Evolutionary conservation across 106 monocot species (phyloP).

Genomic region (Dactylorhiza incarnata): DNA sequence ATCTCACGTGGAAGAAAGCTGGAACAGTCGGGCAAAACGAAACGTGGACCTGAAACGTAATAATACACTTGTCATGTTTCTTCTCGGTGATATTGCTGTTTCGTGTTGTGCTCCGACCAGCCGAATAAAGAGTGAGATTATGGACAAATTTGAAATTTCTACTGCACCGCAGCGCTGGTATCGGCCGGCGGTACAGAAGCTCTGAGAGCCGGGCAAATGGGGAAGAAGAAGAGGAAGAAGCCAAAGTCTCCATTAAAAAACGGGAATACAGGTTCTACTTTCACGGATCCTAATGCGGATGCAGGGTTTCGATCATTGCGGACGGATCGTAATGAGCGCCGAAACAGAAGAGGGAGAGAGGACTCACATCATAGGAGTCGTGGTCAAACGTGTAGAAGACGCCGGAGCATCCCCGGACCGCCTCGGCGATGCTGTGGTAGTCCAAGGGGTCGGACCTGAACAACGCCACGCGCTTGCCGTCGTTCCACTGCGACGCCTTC

Average conservation of each 20-base stretch:
- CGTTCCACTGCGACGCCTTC: constrained; percentile 16
- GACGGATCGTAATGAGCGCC: neutral
- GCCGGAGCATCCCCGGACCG: constrained; percentile 76
- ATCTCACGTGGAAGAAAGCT: neutral
- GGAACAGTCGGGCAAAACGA: neutral
- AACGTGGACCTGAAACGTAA: neutral
- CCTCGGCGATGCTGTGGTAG: constrained; percentile 78
- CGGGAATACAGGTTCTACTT: too few relatives aligned
- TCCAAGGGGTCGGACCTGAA: constrained; percentile 75
- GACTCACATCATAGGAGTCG: constrained; percentile 67
- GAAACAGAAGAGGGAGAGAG: neutral
- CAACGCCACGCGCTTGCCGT: constrained; percentile 33
- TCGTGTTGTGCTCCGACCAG: neutral
- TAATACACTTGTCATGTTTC: neutral
- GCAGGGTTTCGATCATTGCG: neutral
- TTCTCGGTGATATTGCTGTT: neutral
- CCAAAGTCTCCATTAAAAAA: too few relatives aligned
- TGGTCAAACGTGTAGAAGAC: constrained; percentile 71
- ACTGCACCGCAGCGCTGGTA: too few relatives aligned
- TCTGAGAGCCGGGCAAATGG: too few relatives aligned
- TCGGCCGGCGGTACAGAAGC: too few relatives aligned
- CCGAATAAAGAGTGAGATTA: too few relatives aligned
- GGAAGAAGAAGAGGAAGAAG: too few relatives aligned
- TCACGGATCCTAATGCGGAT: neutral
- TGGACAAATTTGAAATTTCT: too few relatives aligned